Evolutionary conservation across 108 stramenopile genomes (phyloP).

Genomic region (Nitzschia sp.): DNA sequence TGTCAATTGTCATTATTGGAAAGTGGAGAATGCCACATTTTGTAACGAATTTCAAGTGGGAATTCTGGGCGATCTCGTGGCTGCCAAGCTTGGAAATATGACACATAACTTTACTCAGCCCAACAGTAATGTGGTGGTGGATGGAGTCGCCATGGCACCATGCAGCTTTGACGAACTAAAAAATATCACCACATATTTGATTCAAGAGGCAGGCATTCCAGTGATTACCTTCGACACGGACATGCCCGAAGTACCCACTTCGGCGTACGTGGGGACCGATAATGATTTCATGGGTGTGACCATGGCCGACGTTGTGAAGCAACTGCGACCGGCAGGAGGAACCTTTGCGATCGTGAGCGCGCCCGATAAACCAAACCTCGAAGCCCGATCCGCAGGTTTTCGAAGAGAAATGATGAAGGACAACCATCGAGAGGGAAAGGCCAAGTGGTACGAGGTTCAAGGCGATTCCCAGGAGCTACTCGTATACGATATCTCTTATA

Average conservation of each 20-base stretch:
- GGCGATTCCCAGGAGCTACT: not conserved
- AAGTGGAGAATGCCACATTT: not conserved
- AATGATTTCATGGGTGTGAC: constrained; percentile 29
- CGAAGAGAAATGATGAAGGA: not conserved
- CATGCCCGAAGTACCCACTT: not conserved
- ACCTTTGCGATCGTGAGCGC: constrained; percentile 23
- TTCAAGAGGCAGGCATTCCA: constrained; percentile 10
- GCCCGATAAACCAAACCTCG: not conserved
- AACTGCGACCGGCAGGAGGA: constrained; percentile 40
- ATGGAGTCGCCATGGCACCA: constrained; percentile 3
- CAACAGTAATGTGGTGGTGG: not conserved
- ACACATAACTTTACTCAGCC: not conserved
- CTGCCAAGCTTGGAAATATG: not conserved
- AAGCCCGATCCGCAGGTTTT: not conserved
- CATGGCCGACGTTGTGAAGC: constrained; percentile 28
- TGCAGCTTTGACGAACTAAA: not conserved
- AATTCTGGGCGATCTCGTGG: not conserved
- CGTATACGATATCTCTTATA: not conserved
- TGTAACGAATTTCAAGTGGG: not conserved
- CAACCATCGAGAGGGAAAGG: constrained; percentile 8
- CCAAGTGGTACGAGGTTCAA: constrained; percentile 8
- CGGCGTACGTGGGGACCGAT: constrained; percentile 47
- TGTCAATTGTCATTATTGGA: not conserved
- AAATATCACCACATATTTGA: not conserved
- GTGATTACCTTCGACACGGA: constrained; percentile 15